These are phyloP conservation scores for Saccharomycopsis oosterbeekiorum DNA, from an alignment of 805 yeast species.

Conservation along the genomic window DNA sequence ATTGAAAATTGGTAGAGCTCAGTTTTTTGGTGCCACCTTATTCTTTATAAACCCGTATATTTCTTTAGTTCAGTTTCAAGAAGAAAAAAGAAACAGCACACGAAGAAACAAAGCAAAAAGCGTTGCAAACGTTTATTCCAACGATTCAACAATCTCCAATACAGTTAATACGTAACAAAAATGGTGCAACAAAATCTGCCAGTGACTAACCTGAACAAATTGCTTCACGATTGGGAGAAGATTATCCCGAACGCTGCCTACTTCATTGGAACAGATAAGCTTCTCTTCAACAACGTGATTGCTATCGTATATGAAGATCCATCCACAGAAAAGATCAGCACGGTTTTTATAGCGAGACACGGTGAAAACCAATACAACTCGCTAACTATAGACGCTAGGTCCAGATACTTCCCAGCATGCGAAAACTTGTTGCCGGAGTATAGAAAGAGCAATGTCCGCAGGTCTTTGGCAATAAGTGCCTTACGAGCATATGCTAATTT, in stretches of 20 bases:
- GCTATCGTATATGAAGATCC: conserved; percentile 43
- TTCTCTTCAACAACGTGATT: conserved; percentile 37
- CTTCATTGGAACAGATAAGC: conserved; percentile 40
- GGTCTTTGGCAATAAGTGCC: conserved; percentile 65
- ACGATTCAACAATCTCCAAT: too few relatives aligned
- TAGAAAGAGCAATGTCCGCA: conserved; percentile 50
- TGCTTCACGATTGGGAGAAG: conserved; percentile 30
- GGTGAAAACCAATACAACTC: conserved; percentile 56
- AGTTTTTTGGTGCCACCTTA: too few relatives aligned
- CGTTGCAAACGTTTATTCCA: too few relatives aligned
- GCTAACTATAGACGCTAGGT: conserved; percentile 45
- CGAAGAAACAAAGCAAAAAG: too few relatives aligned
- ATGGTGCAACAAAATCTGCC: not conserved
- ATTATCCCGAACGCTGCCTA: conserved; percentile 42
- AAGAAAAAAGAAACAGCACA: too few relatives aligned
- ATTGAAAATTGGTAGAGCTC: too few relatives aligned
- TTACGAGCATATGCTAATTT: conserved; percentile 58
- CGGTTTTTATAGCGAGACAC: conserved; percentile 48
- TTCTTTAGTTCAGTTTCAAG: too few relatives aligned
- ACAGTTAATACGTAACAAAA: not conserved
- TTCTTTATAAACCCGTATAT: too few relatives aligned
- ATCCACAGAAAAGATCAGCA: conserved; percentile 36
- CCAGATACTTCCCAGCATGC: conserved; percentile 73
- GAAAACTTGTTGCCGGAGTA: conserved; percentile 47
- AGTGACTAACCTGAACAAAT: not conserved